Evolutionary conservation across 2,329 filamentous ascomycete genomes (phyloP), one percentile per base, ranked within the genome.

Genomic region (Teratosphaeria nubilosa): DNA sequence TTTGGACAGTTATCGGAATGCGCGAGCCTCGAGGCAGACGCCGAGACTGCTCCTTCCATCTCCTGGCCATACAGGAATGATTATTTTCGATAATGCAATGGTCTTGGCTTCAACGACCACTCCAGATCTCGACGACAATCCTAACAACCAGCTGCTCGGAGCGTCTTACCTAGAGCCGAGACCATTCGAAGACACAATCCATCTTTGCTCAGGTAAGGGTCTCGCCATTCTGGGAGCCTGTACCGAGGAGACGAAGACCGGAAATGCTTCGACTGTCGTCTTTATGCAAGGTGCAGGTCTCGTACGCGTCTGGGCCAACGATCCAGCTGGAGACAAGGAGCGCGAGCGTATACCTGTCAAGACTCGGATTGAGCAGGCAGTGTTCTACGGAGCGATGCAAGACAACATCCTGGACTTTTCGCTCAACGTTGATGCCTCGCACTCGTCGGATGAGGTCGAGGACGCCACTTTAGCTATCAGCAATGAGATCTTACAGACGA

Each of bases 291-390:
- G 79, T 37, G 80, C 79, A 65, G 84, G 84, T 13, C 70, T 85
- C n/a, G 70, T 85, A 54, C 78, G 82, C 55, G 71, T 85, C 45
- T 74, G 75, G 55, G 75, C 77, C 14, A 68, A 82, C 30, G 77
- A 82, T 16, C 77, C 86, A 27, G 82, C 82, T 4, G 85, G 82
- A 13, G 83, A 86, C 3, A 77, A 82, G 22, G 86, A 69, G 53
- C 70, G 69, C 27, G 62, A 65, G 10, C 76, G 75, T 63, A 82
- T 95, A 16, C 91, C 88, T 1, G 88, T 90, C 6, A 94, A 90
- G 74, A 89, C 85, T 74, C 96, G 94, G 73, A 80, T 99, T 48
- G 90, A 96, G 69, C 91, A 99, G 74, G 91, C 91, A 2, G 88
- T 97, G 1, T 97, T 96, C 74, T 97, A 90, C 70, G 91, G 91